Conservation (phyloP, 2,329 filamentous ascomycete species). For the Aspergillus persii region DNA sequence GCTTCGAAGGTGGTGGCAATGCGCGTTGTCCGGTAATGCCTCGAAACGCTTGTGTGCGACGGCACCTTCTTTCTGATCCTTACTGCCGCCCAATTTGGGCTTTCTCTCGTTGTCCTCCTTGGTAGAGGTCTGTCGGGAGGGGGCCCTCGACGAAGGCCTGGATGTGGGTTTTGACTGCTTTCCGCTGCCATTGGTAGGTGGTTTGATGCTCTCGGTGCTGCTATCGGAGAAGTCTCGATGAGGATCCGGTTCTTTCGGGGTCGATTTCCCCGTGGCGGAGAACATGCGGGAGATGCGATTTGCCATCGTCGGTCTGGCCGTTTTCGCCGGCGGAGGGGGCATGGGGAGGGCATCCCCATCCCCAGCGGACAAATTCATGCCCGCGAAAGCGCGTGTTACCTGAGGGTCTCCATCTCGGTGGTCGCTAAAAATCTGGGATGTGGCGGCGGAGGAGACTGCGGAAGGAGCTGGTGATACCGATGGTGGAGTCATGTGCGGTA, state of each 20-base stretch:
- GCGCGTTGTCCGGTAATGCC: constrained; percentile 63
- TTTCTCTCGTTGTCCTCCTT: constrained; percentile 32
- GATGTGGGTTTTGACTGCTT: constrained; percentile 28
- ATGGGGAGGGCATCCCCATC: constrained; percentile 36
- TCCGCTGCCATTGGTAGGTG: constrained; percentile 29
- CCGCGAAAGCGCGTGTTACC: constrained; percentile 46
- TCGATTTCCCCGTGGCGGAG: constrained; percentile 38
- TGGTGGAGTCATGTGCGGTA: constrained; percentile 43
- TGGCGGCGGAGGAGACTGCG: constrained; percentile 41
- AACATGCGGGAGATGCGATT: constrained; percentile 48
- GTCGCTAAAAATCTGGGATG: constrained; percentile 41
- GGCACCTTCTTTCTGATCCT: constrained; percentile 36
- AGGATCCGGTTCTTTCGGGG: constrained; percentile 31
- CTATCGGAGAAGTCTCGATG: constrained; percentile 39
- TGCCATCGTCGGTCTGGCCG: constrained; percentile 43
- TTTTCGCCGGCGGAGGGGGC: constrained; percentile 30
- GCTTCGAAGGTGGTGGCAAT: constrained; percentile 85
- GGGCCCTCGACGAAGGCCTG: constrained; percentile 31
- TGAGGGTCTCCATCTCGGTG: constrained; percentile 37
- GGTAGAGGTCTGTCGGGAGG: constrained; percentile 35
- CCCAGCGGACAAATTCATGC: constrained; percentile 39
- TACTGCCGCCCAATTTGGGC: constrained; percentile 23
- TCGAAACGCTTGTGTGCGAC: constrained; percentile 53
- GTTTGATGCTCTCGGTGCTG: constrained; percentile 36
- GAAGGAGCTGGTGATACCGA: constrained; percentile 44